phyloP scores from a whole-genome alignment of 1,284 basidiomycete species.

The Leccinum pallidistipes region DNA sequence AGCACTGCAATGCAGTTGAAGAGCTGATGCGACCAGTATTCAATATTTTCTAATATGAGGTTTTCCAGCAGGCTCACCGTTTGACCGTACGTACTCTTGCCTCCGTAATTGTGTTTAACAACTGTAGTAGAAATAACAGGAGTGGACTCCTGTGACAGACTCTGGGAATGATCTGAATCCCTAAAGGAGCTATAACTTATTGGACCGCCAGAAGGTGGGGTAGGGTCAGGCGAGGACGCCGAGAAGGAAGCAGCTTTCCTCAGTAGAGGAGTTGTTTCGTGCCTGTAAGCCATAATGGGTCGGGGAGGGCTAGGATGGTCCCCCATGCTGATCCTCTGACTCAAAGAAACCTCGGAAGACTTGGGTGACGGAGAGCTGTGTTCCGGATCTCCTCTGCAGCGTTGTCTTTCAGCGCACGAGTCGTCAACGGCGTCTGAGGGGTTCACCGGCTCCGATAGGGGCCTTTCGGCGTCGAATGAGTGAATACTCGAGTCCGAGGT shows the following conservation, averaged over 20 bases:
- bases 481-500: constrained; percentile 44
- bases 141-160: not conserved
- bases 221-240: constrained; percentile 20
- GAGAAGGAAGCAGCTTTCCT: constrained; percentile 40
- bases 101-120: constrained; percentile 37
- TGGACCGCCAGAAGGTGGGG: not conserved
- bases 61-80: constrained; percentile 57
- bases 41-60: not conserved
- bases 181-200: not conserved
- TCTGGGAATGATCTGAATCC: not conserved
- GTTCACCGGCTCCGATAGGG: constrained; percentile 25
- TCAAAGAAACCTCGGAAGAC: constrained; percentile 40
- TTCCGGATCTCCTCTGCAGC: constrained; percentile 5
- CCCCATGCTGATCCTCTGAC: constrained; percentile 46
- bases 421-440: constrained; percentile 14
- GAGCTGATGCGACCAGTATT: constrained; percentile 47
- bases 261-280: constrained; percentile 45
- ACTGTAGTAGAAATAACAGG: constrained; percentile 16
- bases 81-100: constrained; percentile 80
- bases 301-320: not conserved
- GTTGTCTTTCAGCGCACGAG: constrained; percentile 3
- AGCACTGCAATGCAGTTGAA: constrained; percentile 90
- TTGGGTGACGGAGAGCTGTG: constrained; percentile 22
- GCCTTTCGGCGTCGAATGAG: constrained; percentile 35
- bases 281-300: not conserved